Evolutionary conservation across 2,329 filamentous ascomycete species (phyloP).

Genomic region (Phialocephala sp.): DNA sequence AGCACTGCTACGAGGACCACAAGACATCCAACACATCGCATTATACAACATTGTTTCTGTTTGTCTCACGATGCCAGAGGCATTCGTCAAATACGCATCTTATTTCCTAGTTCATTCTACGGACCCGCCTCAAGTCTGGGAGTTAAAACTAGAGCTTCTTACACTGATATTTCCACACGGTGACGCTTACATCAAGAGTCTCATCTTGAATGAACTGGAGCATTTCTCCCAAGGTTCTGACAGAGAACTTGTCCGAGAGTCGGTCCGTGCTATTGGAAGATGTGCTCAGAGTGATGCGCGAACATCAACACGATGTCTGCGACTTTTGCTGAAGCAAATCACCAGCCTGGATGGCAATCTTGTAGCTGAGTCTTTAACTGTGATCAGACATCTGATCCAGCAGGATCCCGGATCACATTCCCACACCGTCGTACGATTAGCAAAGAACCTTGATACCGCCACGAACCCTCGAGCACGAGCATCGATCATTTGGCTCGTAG

Average conservation of each 20-base stretch:
- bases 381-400: slow-evolving; percentile 94
- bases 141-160: slow-evolving; percentile 88
- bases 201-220: slow-evolving; percentile 91
- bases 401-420: slow-evolving; percentile 82
- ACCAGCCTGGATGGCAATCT: slow-evolving; percentile 85
- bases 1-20: slow-evolving; percentile 80
- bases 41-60: slow-evolving; percentile 97
- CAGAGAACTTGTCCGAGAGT: slow-evolving; percentile 81
- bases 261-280: slow-evolving; percentile 89
- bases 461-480: slow-evolving; percentile 88
- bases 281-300: slow-evolving; percentile 80
- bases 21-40: slow-evolving; percentile 88
- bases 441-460: slow-evolving; percentile 88
- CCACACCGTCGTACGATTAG: slow-evolving; percentile 85
- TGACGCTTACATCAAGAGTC: slow-evolving; percentile 74
- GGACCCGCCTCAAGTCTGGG: slow-evolving; percentile 83
- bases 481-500: slow-evolving; percentile 96
- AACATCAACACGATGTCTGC: slow-evolving; percentile 79
- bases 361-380: slow-evolving; percentile 91
- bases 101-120: slow-evolving; percentile 87
- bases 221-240: slow-evolving; percentile 85
- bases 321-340: slow-evolving; percentile 83
- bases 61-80: slow-evolving; percentile 73
- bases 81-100: slow-evolving; percentile 87
- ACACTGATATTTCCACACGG: slow-evolving; percentile 90